Evolutionary conservation across 2,329 filamentous ascomycete genomes (phyloP), one percentile per base, ranked within the genome.

Genomic region (Purpureocillium takamizusanense): DNA sequence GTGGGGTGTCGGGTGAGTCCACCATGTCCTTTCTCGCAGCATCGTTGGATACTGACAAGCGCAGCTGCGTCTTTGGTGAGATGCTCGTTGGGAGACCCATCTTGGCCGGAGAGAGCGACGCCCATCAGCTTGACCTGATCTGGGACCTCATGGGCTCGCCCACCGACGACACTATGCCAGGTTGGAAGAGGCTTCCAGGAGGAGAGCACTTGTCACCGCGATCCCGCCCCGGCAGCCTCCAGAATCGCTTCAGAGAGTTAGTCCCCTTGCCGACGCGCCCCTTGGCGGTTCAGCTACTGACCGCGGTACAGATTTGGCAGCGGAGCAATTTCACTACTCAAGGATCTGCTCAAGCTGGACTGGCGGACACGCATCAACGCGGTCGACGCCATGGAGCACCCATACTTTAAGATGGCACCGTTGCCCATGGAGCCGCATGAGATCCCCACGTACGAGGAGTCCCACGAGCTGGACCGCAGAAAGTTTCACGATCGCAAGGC

Each of bases 21-120:
- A 18, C 15, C 18, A n/a, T 10, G 10, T 10, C 29, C 15, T 33
- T 10, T 23, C 35, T 23, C 18, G 15, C 8, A 32, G 9, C 14
- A 9, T 15, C 7, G n/a, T 4, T 21, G 8, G n/a, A 15, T 27
- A 32, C 55, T 57, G 38, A 60, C 37, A 25, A 23, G n/a, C 23
- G n/a, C 41, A 88, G 84, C n/a, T 98, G 92, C 56, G 88, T 98
- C 3, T 95, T 98, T 62, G 92, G 88, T 37, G 92, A 98, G 59
- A 98, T 98, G 90, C 83, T 95, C 47, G 79, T 87, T 51, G 82
- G 87, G 29, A 94, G 90, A 58, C 92, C 92, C 0, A 97, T 98
- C 38, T 72, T 98, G 32, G 78, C 88, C 7, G 92, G 92, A 11
- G 87, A 86, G 48, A 94, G 84, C 51, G 92, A 98, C 54, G 65